Evolutionary conservation across 352 stramenopile species (phyloP), one percentile per base, ranked within the genome.

Genomic region (Globisporangium acanthophoron): DNA sequence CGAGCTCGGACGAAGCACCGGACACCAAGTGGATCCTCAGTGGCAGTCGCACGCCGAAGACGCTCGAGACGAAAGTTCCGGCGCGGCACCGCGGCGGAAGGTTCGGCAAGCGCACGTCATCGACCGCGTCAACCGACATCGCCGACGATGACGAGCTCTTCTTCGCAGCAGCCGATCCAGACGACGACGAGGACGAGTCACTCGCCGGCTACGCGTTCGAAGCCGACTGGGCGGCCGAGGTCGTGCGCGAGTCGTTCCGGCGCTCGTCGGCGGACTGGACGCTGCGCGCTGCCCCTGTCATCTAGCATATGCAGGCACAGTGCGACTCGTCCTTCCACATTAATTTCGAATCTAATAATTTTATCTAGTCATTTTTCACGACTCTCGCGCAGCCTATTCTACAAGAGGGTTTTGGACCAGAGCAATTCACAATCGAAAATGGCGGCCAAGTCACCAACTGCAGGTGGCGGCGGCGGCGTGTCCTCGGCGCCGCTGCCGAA

Each of bases 161-260:
- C 3, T 47, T 47, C n/a, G n/a, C 5, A 9, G 43, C 43, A 13
- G 18, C 7, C 2, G n/a, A 47, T 27, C 24, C 24, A 4, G 60
- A 65, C 45, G 63, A 69, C 48, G 51, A 60, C 52, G 66, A 71
- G 16, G 69, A 78, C 37, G 56, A 56, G 16, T 92, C 85, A 12
- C 62, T 94, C 21, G 78, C 85, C 8, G 78, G 73, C 55, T 71
- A 84, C 50, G 85, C 81, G 13, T 94, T 94, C 57, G 81, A 90
- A 69, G 81, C 77, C 18, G 85, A 94, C 69, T 94, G 85, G 85
- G 72, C 61, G 40, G 63, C 59, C 21, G 76, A 91, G 52, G 37
- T 64, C n/a, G 43, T 44, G 24, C 52, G 20, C 15, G 35, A 29
- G 48, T 53, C 57, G 18, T 27, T 47, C 6, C 52, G 18, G 33